phyloP scores from a whole-genome alignment of 2,329 filamentous ascomycete species.

The Penicillium vulpinum region DNA sequence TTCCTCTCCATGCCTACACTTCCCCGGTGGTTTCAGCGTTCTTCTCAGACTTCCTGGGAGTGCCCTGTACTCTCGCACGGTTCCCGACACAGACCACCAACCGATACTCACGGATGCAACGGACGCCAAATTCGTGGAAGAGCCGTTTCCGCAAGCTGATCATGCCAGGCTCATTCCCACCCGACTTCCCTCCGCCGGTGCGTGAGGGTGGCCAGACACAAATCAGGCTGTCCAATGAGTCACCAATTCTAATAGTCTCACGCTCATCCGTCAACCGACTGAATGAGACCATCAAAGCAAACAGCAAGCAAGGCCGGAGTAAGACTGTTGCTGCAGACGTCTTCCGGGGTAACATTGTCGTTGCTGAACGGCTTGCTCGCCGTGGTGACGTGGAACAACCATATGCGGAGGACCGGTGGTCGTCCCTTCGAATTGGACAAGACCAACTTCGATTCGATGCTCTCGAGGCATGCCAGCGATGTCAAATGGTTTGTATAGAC shows the following conservation, averaged over 20 bases:
- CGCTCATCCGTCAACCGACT: constrained; percentile 74
- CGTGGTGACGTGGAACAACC: constrained; percentile 53
- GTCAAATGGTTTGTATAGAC: constrained; percentile 95
- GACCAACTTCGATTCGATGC: constrained; percentile 52
- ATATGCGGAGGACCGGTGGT: constrained; percentile 83
- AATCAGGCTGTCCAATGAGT: constrained; percentile 88
- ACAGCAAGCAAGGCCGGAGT: constrained; percentile 52
- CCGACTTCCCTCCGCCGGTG: constrained; percentile 50
- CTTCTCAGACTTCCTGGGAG: constrained; percentile 72
- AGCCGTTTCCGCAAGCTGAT: constrained; percentile 21
- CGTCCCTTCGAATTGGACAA: constrained; percentile 62
- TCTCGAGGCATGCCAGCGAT: constrained; percentile 80
- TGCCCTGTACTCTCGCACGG: constrained; percentile 79
- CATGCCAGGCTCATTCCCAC: constrained; percentile 58
- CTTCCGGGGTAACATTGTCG: constrained; percentile 86
- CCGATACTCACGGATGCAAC: constrained; percentile 70
- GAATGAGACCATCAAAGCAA: constrained; percentile 68
- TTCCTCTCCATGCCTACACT: constrained; percentile 70
- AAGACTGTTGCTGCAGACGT: constrained; percentile 68
- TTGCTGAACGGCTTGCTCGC: constrained; percentile 56
- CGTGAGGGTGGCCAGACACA: constrained; percentile 45
- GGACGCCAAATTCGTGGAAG: constrained; percentile 48
- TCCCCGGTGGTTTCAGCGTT: constrained; percentile 67
- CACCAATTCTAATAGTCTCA: constrained; percentile 83
- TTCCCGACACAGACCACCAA: constrained; percentile 71